These are phyloP conservation scores for Mytilinidion resinicola DNA, from an alignment of 495 filamentous ascomycete genomes.

Conservation along the genomic window DNA sequence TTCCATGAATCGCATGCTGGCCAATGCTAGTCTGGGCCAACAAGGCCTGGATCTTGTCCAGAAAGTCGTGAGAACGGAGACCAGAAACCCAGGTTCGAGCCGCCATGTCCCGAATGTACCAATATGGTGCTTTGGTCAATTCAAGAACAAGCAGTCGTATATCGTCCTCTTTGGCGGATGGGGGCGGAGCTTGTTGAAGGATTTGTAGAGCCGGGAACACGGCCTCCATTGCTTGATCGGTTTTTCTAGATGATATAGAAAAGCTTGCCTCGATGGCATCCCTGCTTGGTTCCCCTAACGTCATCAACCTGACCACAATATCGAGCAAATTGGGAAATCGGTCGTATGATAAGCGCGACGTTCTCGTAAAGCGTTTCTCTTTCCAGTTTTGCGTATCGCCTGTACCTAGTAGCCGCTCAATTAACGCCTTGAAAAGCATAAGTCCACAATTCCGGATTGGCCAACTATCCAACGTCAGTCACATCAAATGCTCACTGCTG, in stretches of 20 bases:
- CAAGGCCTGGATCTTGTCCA: neutral
- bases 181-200: slow-evolving; percentile 57
- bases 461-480: slow-evolving; percentile 53
- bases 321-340: slow-evolving; percentile 65
- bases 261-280: slow-evolving; percentile 4
- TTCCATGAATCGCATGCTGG: slow-evolving; percentile 63
- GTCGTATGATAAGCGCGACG: slow-evolving; percentile 52
- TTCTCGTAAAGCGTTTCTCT: slow-evolving; percentile 26
- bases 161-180: slow-evolving; percentile 37
- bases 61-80: slow-evolving; percentile 31
- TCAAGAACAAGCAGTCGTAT: slow-evolving; percentile 45
- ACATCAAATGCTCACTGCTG: neutral
- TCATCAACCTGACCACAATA: slow-evolving; percentile 61
- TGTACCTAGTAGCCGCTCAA: slow-evolving; percentile 67
- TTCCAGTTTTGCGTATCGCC: slow-evolving; percentile 48
- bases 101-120: slow-evolving; percentile 87
- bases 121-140: slow-evolving; percentile 66
- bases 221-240: slow-evolving; percentile 46
- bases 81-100: slow-evolving; percentile 58
- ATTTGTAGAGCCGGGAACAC: slow-evolving; percentile 87
- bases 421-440: slow-evolving; percentile 76
- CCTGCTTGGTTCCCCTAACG: slow-evolving; percentile 22
- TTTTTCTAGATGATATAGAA: neutral
- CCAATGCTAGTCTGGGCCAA: slow-evolving; percentile 21
- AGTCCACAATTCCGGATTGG: slow-evolving; percentile 88